Conservation (phyloP, 1,284 basidiomycete species). For the Meripilus lineatus region DNA sequence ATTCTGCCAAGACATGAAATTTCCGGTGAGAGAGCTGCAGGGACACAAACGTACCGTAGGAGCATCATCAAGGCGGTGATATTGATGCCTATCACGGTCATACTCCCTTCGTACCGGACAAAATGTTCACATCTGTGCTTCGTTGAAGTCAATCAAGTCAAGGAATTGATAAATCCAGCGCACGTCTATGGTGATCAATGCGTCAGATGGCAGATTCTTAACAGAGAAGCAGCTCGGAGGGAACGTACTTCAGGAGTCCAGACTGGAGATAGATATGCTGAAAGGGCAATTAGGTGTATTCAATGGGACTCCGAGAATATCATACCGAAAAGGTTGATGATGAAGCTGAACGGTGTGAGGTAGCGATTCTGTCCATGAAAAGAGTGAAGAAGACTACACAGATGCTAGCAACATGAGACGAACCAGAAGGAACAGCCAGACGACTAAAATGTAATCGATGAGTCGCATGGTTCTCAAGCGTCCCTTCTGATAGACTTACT, state of each 20-base stretch:
- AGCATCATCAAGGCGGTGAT: constrained; percentile 53
- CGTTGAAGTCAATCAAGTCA: not conserved
- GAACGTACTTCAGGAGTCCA: constrained; percentile 36
- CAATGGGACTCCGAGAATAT: not conserved
- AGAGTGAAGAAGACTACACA: not conserved
- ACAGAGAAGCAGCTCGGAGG: not conserved
- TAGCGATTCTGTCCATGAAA: constrained; percentile 25
- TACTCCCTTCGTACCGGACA: constrained; percentile 46
- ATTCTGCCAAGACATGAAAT: constrained; percentile 26
- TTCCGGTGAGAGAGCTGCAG: not conserved
- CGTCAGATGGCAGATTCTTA: not conserved
- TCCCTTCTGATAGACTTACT: constrained; percentile 26
- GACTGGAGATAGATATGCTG: constrained; percentile 40
- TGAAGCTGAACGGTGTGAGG: constrained; percentile 45
- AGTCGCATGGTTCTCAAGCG: not conserved
- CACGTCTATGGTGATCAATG: constrained; percentile 5
- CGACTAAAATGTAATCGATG: constrained; percentile 24
- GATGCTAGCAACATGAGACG: constrained; percentile 15
- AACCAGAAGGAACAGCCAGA: constrained; percentile 45
- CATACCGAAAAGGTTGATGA: constrained; percentile 43
- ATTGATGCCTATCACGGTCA: constrained; percentile 44
- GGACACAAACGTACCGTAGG: constrained; percentile 31
- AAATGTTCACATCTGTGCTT: constrained; percentile 38
- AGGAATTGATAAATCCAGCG: not conserved
- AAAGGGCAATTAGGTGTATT: constrained; percentile 2